These are phyloP conservation scores for Peniophora sp. DNA, from an alignment of 1,284 basidiomycete genomes.

Conservation along the genomic window DNA sequence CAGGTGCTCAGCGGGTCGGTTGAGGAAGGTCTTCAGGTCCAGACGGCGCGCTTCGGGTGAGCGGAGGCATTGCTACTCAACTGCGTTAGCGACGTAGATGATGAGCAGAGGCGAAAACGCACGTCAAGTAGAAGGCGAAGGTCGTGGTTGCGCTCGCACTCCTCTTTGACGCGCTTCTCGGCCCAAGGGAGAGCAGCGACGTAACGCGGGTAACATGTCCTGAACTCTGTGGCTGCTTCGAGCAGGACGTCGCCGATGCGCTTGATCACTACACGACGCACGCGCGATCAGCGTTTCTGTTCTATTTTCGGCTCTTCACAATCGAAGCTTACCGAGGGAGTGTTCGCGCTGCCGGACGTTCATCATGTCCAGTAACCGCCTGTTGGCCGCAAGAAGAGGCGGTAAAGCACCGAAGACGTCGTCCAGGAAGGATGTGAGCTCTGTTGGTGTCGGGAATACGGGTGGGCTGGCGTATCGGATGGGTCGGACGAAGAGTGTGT, in stretches of 20 bases:
- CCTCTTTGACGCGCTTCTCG: constrained; percentile 81
- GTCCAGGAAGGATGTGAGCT: constrained; percentile 76
- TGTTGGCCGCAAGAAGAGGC: constrained; percentile 78
- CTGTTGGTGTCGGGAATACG: constrained; percentile 50
- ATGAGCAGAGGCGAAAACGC: neutral
- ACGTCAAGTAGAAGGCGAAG: constrained; percentile 89
- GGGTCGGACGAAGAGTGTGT: constrained; percentile 77
- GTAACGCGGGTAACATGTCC: constrained; percentile 80
- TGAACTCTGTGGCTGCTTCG: constrained; percentile 83
- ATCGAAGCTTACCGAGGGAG: constrained; percentile 39
- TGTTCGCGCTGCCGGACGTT: constrained; percentile 87
- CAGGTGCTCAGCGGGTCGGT: constrained; percentile 81
- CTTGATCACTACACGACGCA: constrained; percentile 63
- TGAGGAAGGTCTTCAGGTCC: constrained; percentile 83
- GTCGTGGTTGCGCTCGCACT: constrained; percentile 74
- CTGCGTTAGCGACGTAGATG: no score
- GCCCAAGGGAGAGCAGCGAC: constrained; percentile 81
- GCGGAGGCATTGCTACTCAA: constrained; percentile 42
- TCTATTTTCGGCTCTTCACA: no score
- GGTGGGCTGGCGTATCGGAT: constrained; percentile 66
- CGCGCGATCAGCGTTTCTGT: no score
- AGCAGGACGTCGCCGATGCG: constrained; percentile 89
- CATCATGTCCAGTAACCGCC: constrained; percentile 76
- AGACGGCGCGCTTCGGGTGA: constrained; percentile 70
- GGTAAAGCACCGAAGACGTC: constrained; percentile 85